Percentiles rank a stretch among this genome's conserved stretches.
phyloP scores from a whole-genome alignment of 2,329 filamentous ascomycete species.

The Rhynchosporium secalis region DNA sequence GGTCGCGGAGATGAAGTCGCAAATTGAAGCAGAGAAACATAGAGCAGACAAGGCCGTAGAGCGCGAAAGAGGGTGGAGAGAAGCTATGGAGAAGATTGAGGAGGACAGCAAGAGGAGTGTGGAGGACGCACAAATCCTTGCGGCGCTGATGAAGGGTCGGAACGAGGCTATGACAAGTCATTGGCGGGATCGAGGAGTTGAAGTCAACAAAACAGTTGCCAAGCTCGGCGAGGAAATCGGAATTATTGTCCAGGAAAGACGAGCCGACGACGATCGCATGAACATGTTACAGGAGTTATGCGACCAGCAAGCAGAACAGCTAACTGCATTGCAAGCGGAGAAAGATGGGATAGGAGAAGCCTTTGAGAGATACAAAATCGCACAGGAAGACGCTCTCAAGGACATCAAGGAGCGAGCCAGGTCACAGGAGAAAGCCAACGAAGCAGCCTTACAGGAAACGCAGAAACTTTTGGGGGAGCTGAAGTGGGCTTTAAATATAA shows the following conservation, averaged over 20 bases:
- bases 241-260: conserved; percentile 55
- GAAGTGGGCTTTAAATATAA: conserved; percentile 70
- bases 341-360: conserved; percentile 60
- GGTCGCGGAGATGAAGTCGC: conserved; percentile 65
- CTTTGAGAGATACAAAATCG: conserved; percentile 64
- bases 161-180: conserved; percentile 67
- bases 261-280: conserved; percentile 62
- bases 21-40: conserved; percentile 64
- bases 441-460: conserved; percentile 57
- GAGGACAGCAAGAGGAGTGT: conserved; percentile 62
- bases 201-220: conserved; percentile 40
- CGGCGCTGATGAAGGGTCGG: conserved; percentile 67
- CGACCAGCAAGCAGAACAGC: conserved; percentile 71
- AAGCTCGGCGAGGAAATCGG: conserved; percentile 55
- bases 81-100: conserved; percentile 62
- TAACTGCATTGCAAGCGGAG: conserved; percentile 58
- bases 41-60: conserved; percentile 59
- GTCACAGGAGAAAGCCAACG: conserved; percentile 61
- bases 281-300: conserved; percentile 65
- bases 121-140: conserved; percentile 64
- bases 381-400: conserved; percentile 61
- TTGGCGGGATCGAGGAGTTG: conserved; percentile 62
- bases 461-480: conserved; percentile 65
- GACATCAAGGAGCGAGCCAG: conserved; percentile 59
- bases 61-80: conserved; percentile 61